Evolutionary conservation across 164 flowering plant genomes (phyloP), one percentile per base, ranked within the genome.

Genomic region (Vitis labrusca): DNA sequence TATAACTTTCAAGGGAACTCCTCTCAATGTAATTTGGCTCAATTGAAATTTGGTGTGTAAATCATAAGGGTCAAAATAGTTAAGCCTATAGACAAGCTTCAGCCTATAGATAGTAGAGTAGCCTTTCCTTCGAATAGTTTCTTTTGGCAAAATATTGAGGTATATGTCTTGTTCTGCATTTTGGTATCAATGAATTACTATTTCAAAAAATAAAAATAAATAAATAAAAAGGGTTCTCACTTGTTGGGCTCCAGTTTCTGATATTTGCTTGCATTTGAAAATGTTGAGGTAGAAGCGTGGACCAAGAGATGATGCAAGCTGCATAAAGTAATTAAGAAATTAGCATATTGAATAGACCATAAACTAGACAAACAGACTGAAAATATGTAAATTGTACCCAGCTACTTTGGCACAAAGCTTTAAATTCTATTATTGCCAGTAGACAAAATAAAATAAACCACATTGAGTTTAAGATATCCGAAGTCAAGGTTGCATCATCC

Each of bases 171-270:
- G 44, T 37, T 37, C 5, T 37, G 44, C 7, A 5, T 37, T 37
- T 37, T 37, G 44, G 44, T 37, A 37, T 37, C 44, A 37, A 37
- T 5, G 44, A 37, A 37, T 37, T 37, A 23, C 27, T 23, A 6
- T 37, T 6, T 6, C 55, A 59, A 61, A 17, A 37, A 3, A 54
- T 6, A 23, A 67, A 57, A 62, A 59, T 10, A 32, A 37, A 30
- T 59, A 15, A 29, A 4, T 37, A 63, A 56, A 66, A 27, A 59
- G 47, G 47, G 44, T 12, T n/a, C 71, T 10, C 83, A 92, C 98
- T 81, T 94, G 98, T 71, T 94, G 99, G 11, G 99, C 98, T 77
- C 99, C 99, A 49, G 98, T 94, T 85, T 94, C 98, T 32, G 97
- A 91, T 77, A 94, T 90, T 17, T 90, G 95, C 85, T 88, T 92